Evolutionary conservation across 495 filamentous ascomycete species (phyloP), one percentile per base, ranked within the genome.

Genomic region (Aspergillus cristatus): DNA sequence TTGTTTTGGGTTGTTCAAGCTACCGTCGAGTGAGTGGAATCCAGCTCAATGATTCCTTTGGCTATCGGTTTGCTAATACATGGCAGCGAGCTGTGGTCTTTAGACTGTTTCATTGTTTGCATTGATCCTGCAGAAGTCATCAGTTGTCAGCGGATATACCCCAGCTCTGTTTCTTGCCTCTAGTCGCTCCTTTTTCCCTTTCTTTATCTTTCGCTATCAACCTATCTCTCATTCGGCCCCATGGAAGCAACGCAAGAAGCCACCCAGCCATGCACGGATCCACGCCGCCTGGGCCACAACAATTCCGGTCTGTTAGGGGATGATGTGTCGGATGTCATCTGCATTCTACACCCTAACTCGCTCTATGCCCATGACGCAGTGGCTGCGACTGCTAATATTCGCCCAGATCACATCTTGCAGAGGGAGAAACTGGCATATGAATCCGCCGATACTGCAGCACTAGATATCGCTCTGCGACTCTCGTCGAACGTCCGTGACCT

Each of bases 281-380:
- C 86, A 28, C 75, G 86, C 32, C 77, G 86, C 14, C 55, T 79
- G 38, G 86, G 86, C 12, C 65, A 79, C 43, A 78, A 82, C 49
- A 80, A 77, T 45, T 90, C 87, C 14, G 84, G 82, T 17, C 72
- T 91, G 10, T 79, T 71, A 34, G 83, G 86, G 29, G 65, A 86
- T 42, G 89, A 95, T 48, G 71, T 88, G 18, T 69, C 84, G 18
- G 90, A 95, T 47, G 84, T 96, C 42, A 74, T 96, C 35, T 93
- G 86, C 60, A 81, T 95, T 32, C 72, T 98, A 3, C 78, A 91
- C 41, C 90, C 91, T 2, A 74, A 73, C 35, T 84, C 88, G 0
- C 70, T 73, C 28, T 67, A 72, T 6, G 88, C 91, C 2, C 77
- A 77, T 47, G 58, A 66, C 37, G 81, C 84, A 33, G 79, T 94